These are phyloP conservation scores for Colletotrichum nymphaeae DNA, from an alignment of 2,329 filamentous ascomycete species.

Conservation along the genomic window DNA sequence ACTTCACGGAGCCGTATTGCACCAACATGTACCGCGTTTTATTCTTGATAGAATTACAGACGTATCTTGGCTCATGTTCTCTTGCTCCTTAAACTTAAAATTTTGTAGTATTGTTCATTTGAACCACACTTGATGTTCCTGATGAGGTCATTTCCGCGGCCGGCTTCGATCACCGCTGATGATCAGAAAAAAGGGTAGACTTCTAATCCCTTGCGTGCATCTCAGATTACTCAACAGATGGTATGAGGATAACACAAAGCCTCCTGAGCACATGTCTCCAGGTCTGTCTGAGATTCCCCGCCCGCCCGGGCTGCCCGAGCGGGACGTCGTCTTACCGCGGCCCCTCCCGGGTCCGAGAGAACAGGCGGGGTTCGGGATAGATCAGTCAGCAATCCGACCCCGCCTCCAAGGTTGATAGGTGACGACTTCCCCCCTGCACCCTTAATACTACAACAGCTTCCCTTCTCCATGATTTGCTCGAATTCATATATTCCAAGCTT, in stretches of 20 bases:
- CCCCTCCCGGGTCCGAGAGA: neutral
- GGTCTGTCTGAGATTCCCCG: neutral
- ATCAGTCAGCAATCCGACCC: constrained; percentile 11
- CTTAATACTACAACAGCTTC: neutral
- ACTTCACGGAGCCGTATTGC: neutral
- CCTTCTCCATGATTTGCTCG: neutral
- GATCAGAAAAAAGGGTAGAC: neutral
- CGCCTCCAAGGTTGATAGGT: neutral
- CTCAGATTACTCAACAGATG: neutral
- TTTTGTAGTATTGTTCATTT: neutral
- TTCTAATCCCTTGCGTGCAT: neutral
- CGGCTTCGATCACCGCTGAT: neutral
- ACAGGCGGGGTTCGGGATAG: neutral
- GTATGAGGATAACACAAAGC: neutral
- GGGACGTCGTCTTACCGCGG: neutral
- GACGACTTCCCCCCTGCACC: neutral
- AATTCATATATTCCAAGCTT: neutral
- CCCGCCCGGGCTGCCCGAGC: neutral
- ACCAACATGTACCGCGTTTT: neutral
- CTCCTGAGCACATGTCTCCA: neutral
- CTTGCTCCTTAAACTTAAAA: neutral
- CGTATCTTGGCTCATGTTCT: neutral
- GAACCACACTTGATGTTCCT: no score
- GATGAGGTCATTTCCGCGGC: neutral
- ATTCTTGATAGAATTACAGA: neutral